Conservation (phyloP, 768 basidiomycete species). For the Fibroporia radiculosa region DNA sequence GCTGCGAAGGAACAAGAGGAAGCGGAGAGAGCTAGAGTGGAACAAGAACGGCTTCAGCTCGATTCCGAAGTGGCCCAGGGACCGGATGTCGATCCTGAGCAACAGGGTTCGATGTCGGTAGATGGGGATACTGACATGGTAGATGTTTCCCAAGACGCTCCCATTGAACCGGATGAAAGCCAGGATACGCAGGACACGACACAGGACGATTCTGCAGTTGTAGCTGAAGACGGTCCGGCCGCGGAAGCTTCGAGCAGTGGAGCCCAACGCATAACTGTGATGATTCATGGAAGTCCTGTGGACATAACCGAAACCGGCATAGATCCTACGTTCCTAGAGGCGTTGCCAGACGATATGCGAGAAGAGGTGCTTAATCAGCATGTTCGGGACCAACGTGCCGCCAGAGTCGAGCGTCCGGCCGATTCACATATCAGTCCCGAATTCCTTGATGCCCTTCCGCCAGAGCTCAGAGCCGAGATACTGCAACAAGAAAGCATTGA, state of each 20-base stretch:
- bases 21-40: constrained; percentile 16
- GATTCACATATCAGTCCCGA: constrained; percentile 91
- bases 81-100: constrained; percentile 2
- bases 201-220: constrained; percentile 11
- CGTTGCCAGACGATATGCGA: constrained; percentile 96
- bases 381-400: constrained; percentile 82
- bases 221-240: constrained; percentile 8
- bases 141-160: constrained; percentile 23
- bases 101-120: constrained; percentile 11
- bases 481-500: constrained; percentile 92
- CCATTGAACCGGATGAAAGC: constrained; percentile 3
- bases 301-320: constrained; percentile 99
- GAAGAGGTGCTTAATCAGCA: constrained; percentile 98
- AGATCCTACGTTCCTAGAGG: constrained; percentile 96
- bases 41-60: constrained; percentile 10
- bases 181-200: constrained; percentile 4
- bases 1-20: constrained; percentile 31
- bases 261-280: constrained; percentile 71
- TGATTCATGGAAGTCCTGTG: constrained; percentile 86
- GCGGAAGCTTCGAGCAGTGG: neutral
- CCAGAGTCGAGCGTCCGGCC: constrained; percentile 61
- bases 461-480: constrained; percentile 94
- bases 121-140: constrained; percentile 45
- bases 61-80: constrained; percentile 19
- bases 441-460: constrained; percentile 93